These are phyloP conservation scores for Macrolepiota albuminosa DNA, from an alignment of 768 basidiomycete species.

Conservation along the genomic window DNA sequence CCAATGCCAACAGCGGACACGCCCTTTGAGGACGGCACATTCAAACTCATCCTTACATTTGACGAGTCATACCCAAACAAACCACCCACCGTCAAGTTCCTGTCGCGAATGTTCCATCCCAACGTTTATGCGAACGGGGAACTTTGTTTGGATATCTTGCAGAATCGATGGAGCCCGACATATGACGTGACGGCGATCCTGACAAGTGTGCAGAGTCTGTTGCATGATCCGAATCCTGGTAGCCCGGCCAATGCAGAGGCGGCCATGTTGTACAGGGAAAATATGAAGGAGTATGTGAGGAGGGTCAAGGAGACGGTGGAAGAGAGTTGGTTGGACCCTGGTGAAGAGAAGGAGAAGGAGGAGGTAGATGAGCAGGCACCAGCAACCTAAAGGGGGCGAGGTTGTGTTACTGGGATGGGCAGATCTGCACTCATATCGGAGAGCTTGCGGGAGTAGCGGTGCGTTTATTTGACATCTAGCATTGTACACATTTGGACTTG, in stretches of 20 bases:
- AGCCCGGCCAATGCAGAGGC: constrained; percentile 99
- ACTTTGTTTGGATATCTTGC: constrained; percentile 95
- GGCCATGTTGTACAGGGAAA: constrained; percentile 92
- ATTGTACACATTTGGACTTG: constrained; percentile 3
- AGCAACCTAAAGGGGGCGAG: neutral
- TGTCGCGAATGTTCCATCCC: constrained; percentile 97
- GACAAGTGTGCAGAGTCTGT: constrained; percentile 90
- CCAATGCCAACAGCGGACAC: constrained; percentile 69
- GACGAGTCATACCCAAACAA: constrained; percentile 99
- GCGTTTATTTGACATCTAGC: neutral
- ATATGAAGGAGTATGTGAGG: constrained; percentile 97
- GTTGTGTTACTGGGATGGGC: neutral
- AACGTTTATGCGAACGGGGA: constrained; percentile 99
- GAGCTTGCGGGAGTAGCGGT: neutral
- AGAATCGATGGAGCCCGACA: constrained; percentile 98
- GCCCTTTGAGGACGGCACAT: constrained; percentile 98
- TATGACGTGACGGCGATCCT: constrained; percentile 99
- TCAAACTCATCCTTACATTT: constrained; percentile 92
- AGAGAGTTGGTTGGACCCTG: constrained; percentile 91
- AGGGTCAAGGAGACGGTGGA: constrained; percentile 92
- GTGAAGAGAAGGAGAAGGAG: constrained; percentile 36
- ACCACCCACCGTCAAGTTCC: constrained; percentile 95
- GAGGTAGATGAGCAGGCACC: neutral
- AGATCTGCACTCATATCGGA: neutral
- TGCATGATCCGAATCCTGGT: constrained; percentile 98